Conservation (phyloP, 345 rosid species). For the Lumnitzera racemosa region DNA sequence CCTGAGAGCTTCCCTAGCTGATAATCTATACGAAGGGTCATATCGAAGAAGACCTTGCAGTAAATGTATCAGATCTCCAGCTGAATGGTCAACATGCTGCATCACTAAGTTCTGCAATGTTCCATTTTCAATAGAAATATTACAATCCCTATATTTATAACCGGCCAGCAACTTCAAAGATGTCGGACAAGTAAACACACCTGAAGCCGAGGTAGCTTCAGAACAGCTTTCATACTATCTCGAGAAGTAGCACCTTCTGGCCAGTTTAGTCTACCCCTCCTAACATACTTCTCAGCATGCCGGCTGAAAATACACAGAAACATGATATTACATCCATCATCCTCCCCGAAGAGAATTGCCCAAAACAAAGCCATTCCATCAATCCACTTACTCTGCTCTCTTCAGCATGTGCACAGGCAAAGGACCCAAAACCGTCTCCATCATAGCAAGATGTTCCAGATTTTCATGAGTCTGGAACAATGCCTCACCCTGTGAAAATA, state of each 20-base stretch:
- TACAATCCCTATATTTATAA: too few species aligned
- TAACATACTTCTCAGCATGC: slow-evolving; percentile 66
- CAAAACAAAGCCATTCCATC: neutral
- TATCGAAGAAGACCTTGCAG: slow-evolving; percentile 65
- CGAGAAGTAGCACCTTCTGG: slow-evolving; percentile 83
- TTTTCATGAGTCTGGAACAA: slow-evolving; percentile 90
- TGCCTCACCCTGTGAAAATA: slow-evolving; percentile 63
- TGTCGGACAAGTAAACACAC: slow-evolving; percentile 17
- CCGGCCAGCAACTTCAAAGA: neutral
- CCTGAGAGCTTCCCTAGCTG: slow-evolving; percentile 70
- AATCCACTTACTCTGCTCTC: slow-evolving; percentile 54
- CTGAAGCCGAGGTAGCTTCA: slow-evolving; percentile 75
- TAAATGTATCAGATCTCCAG: slow-evolving; percentile 70
- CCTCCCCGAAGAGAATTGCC: neutral
- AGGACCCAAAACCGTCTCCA: slow-evolving; percentile 82
- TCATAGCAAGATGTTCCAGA: slow-evolving; percentile 90
- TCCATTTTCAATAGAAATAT: neutral
- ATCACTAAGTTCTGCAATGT: slow-evolving; percentile 61
- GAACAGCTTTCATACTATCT: slow-evolving; percentile 71
- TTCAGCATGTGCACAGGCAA: slow-evolving; percentile 66
- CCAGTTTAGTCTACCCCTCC: slow-evolving; percentile 85
- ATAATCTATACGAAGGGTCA: slow-evolving; percentile 59
- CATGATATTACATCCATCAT: neutral
- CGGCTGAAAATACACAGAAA: slow-evolving; percentile 32
- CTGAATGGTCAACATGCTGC: slow-evolving; percentile 88